Percentiles rank a stretch among this genome's conserved stretches.
These are phyloP conservation scores for Inonotus obliquus DNA, from an alignment of 1,284 basidiomycete species.

Conservation along the genomic window DNA sequence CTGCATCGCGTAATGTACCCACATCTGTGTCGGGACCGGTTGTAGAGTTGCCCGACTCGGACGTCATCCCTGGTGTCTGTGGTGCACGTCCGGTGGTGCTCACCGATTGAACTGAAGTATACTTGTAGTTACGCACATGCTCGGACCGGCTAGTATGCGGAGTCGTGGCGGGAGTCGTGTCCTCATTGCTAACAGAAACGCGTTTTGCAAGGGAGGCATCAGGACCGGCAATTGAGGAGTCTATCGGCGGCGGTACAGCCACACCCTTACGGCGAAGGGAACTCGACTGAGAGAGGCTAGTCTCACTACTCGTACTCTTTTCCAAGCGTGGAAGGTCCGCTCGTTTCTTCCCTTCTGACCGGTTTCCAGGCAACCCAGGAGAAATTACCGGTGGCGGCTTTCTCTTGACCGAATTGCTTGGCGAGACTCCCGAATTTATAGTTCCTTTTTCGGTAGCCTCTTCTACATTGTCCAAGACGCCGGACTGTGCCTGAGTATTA, in stretches of 20 bases:
- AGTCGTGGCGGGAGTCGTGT: not conserved
- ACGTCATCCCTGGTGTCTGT: conserved; percentile 12
- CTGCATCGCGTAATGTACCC: not conserved
- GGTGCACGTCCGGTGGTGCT: not conserved
- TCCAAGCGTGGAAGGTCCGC: not conserved
- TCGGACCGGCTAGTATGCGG: not conserved
- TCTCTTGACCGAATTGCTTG: conserved; percentile 18
- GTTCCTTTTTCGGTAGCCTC: conserved; percentile 2
- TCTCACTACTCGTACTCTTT: not conserved
- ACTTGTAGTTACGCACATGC: not conserved
- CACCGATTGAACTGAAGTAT: not conserved
- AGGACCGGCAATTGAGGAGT: conserved; percentile 12
- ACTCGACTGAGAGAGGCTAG: conserved; percentile 10
- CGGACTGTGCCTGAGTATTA: not conserved
- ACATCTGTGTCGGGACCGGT: not conserved
- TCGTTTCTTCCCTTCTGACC: not conserved
- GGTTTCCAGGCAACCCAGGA: not conserved
- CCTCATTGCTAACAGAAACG: not conserved
- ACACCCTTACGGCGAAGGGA: conserved; percentile 11
- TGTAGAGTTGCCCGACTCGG: not conserved
- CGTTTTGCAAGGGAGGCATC: not conserved
- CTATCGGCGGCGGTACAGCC: conserved; percentile 16
- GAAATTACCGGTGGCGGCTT: conserved; percentile 14
- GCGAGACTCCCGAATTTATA: conserved; percentile 6
- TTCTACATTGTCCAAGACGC: conserved; percentile 1